phyloP scores from a whole-genome alignment of 75 land plant genomes.

The Pinus albicaulis region DNA sequence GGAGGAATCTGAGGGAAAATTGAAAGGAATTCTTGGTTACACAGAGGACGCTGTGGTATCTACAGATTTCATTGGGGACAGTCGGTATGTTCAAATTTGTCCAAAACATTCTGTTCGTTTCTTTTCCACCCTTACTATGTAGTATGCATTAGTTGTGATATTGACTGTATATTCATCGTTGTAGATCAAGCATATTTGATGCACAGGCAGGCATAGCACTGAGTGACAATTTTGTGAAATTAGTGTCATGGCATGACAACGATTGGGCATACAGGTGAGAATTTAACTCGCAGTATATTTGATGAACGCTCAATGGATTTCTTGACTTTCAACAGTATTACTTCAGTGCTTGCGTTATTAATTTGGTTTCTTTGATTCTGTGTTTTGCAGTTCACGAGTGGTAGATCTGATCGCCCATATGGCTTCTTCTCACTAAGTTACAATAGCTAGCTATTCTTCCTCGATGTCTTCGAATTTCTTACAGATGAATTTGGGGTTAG shows the following conservation, averaged over 20 bases:
- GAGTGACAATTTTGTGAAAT: slow-evolving; percentile 61
- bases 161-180: neutral
- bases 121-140: neutral
- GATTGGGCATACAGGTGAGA: slow-evolving; percentile 95
- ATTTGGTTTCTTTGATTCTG: neutral
- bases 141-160: too few relatives aligned
- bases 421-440: slow-evolving; percentile 5
- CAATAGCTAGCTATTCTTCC: too few relatives aligned
- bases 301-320: neutral
- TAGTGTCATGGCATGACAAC: slow-evolving; percentile 90
- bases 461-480: too few relatives aligned
- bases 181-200: slow-evolving; percentile 93
- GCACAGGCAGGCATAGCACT: slow-evolving; percentile 93
- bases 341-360: neutral
- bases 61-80: slow-evolving; percentile 44
- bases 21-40: slow-evolving; percentile 53
- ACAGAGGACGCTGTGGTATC: slow-evolving; percentile 39
- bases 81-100: too few relatives aligned
- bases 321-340: neutral
- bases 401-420: slow-evolving; percentile 72
- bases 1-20: slow-evolving; percentile 34
- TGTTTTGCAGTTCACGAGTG: slow-evolving; percentile 72
- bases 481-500: too few relatives aligned
- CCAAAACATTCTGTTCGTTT: too few relatives aligned
- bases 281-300: neutral